Base-by-base conservation (phyloP, 495 filamentous ascomycete species). In the Talaromyces thailandensis region DNA sequence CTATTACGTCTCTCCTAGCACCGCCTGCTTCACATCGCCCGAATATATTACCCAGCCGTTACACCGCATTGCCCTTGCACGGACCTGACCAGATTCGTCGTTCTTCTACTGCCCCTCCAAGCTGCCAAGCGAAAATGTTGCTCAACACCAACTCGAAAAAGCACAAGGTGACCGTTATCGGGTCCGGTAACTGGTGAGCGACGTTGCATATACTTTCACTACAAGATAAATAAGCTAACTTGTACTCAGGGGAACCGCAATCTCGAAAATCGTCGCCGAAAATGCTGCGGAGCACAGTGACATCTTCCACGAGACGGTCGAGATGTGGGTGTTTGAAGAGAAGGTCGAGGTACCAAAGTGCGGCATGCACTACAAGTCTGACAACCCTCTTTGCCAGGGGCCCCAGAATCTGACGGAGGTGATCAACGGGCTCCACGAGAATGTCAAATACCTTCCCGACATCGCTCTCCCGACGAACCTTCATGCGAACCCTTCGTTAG, bases 291-390 rank as follows among this genome's bases (percentile, higher is more conserved):
- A 79, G 65, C 82, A 97, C 73, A 79, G 85, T 0, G 84, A 90
- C 29, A 65, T 96, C 52, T 99, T 98, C 71, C 87, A 97, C 64
- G 75, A 86, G 66, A 83, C 92, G 60, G 92, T 99, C 43, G 90
- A 93, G 75, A 98, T 99, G 93, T 98, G 91, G 91, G 93, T 96
- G 69, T 94, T 84, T 64, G 90, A 96, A 76, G 92, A 96, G 75
- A 85, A 92, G 55, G 85, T 93, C 45, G 84, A 84, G 57, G 77
- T 95, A 58, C 75, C 89, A n/a, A 79, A 86, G 68, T 75, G 75
- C 52, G 88, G 84, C 9, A 77, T 76, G 45, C 77, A 88, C 76
- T 86, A 86, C 73, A 73, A 86, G 63, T 65, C 83, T 55, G 71
- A 75, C 29, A 80, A 82, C 21, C 75, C 82, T 28, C 71, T 83